Conservation (phyloP, 1,284 basidiomycete species). For the Inonotus obliquus region DNA sequence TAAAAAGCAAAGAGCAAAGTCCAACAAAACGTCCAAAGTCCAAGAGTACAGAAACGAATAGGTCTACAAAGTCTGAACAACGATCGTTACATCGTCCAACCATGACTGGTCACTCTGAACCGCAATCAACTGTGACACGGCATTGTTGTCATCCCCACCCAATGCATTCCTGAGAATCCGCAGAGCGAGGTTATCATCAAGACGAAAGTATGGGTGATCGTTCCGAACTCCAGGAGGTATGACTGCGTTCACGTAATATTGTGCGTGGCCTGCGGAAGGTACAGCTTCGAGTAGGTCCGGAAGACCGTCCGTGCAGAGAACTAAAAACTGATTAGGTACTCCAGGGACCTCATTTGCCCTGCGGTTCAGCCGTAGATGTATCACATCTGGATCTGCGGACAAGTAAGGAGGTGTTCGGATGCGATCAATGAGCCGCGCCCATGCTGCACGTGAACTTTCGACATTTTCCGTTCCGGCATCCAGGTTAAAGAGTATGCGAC, state of each 20-base stretch:
- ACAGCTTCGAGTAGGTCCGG: conserved; percentile 44
- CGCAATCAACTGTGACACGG: conserved; percentile 24
- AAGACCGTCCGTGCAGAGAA: conserved; percentile 57
- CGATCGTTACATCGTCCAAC: conserved; percentile 30
- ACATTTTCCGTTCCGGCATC: conserved; percentile 26
- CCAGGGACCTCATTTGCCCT: conserved; percentile 11
- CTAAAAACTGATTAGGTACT: conserved; percentile 28
- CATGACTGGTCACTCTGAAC: conserved; percentile 24
- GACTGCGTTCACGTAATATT: conserved; percentile 10
- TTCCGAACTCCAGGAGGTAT: conserved; percentile 19
- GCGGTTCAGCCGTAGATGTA: conserved; percentile 21
- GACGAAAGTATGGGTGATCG: conserved; percentile 6
- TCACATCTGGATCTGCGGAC: conserved; percentile 27
- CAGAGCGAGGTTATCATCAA: conserved; percentile 25
- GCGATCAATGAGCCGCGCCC: conserved; percentile 24
- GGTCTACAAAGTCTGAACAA: conserved; percentile 24
- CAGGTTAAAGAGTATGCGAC: conserved; percentile 30
- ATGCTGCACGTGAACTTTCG: conserved; percentile 16
- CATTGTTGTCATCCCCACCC: conserved; percentile 23
- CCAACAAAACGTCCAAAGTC: background rate
- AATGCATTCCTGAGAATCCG: conserved; percentile 27
- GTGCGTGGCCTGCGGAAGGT: conserved; percentile 25
- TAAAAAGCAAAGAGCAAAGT: background rate
- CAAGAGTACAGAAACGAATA: background rate
- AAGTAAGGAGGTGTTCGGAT: conserved; percentile 32